These are phyloP conservation scores for Quercus rubra DNA, from an alignment of 306 rosid genomes.

Conservation along the genomic window DNA sequence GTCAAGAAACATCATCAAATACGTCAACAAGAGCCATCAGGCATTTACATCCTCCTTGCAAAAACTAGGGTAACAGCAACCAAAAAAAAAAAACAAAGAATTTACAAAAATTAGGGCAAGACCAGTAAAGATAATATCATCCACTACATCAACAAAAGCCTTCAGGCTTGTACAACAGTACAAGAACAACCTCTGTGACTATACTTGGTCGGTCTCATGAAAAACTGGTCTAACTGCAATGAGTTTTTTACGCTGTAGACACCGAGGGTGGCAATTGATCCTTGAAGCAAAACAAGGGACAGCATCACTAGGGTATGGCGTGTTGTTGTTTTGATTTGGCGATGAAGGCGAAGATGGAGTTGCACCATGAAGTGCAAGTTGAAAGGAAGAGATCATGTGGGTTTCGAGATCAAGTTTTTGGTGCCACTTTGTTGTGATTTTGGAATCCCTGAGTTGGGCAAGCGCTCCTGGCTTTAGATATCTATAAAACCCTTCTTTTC, in stretches of 20 bases:
- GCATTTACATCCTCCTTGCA: too few species aligned
- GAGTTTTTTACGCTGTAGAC: constrained; percentile 28
- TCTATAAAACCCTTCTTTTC: constrained; percentile 1
- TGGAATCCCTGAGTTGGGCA: constrained; percentile 16
- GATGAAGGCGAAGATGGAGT: not conserved
- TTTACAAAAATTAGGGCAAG: too few species aligned
- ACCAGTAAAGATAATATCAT: too few species aligned
- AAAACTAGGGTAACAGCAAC: too few species aligned
- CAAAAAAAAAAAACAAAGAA: too few species aligned
- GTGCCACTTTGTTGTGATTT: constrained; percentile 9
- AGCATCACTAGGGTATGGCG: not conserved
- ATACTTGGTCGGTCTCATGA: not conserved
- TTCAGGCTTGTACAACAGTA: too few species aligned
- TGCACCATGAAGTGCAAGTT: not conserved
- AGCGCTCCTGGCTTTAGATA: constrained; percentile 21
- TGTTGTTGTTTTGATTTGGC: not conserved
- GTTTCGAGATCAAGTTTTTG: not conserved
- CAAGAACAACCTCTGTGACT: not conserved
- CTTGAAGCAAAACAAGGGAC: constrained; percentile 20
- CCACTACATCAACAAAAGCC: too few species aligned
- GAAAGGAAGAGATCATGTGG: not conserved
- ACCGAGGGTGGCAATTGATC: constrained; percentile 11
- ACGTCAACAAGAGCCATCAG: too few species aligned
- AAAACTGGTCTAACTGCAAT: constrained; percentile 28
- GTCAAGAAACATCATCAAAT: too few species aligned